Conservation (phyloP, 129 eudicot species). For the Tanacetum coccineum region DNA sequence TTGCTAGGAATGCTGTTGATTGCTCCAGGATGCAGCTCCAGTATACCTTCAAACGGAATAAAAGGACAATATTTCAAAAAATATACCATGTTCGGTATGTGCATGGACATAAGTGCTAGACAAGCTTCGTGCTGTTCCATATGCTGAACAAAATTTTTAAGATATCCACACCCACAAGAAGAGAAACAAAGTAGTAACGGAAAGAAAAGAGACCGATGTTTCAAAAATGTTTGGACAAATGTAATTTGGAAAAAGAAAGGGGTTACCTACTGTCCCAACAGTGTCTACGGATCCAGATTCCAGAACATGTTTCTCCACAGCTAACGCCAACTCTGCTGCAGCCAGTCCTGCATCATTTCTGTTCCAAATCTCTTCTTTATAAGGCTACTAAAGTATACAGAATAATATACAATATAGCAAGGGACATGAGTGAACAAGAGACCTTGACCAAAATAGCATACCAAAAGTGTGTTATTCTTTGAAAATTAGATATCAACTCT, state of each 20-base stretch:
- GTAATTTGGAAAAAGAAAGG: background rate
- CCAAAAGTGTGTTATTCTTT: background rate
- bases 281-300: constrained; percentile 93
- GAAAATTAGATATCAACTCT: background rate
- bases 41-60: constrained; percentile 49
- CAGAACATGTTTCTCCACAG: constrained; percentile 89
- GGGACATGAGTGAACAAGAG: background rate
- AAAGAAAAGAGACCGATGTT: background rate
- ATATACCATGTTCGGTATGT: background rate
- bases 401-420: background rate
- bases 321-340: constrained; percentile 92
- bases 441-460: background rate
- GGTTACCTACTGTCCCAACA: constrained; percentile 92
- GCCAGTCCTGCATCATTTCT: constrained; percentile 99
- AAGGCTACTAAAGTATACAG: no score
- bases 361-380: constrained; percentile 26
- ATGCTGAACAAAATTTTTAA: background rate
- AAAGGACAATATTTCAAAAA: background rate
- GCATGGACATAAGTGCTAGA: background rate
- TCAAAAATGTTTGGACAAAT: background rate
- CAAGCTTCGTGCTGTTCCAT: background rate
- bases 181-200: background rate
- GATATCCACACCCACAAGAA: background rate
- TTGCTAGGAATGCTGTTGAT: constrained; percentile 98
- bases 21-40: constrained; percentile 95